Base-by-base conservation (phyloP, 2,329 filamentous ascomycete species). In the Paracoccidioides lutzii region DNA sequence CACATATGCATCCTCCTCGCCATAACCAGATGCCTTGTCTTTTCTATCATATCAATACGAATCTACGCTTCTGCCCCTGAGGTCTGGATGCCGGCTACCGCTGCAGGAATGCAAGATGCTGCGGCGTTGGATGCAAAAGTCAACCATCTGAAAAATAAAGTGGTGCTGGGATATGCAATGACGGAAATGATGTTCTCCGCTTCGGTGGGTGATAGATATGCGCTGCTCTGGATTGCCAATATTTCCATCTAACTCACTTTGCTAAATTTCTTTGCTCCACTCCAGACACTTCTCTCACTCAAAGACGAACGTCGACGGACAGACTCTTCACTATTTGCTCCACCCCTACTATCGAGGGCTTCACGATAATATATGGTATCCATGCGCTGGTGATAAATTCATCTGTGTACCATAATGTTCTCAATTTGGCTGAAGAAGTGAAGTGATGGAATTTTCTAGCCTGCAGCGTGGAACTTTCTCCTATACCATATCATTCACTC, bases 131-230 rank as follows among this genome's bases (percentile, higher is more conserved):
- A 41, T 64, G 53, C 66, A 59, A 44, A 15, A 30, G 76, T 81
- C 52, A 84, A 90, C 59, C 79, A 81, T 30, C 71, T 95, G 63
- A 89, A 90, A 74, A 95, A 94, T 67, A 81, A 88, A 52, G 75
- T 95, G 43, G 81, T 95, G 43, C 94, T 96, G 67, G 83, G 86
- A 0, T 93, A 89, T 71, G 83, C 82, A 7, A 93, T 95, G 64
- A 66, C 95, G 66, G 90, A 96, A 75, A 81, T 88, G 68, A 76
- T 88, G 61, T 79, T 80, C 59, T 95, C 90, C 88, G 90, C 95
- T 70, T 95, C 90, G 90, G 82, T 82, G 67, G 59, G 75, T 69
- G 12, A 9, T 48, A 15, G 53, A 35, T 35, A 49, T 14, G 9
- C 32, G 40, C 35, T 12, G 5, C 12, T 22, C 30, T 9, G 28